Evolutionary conservation across 78 protist genomes (phyloP), one percentile per base, ranked within the genome.

Genomic region (Dictyostelium capitatum): DNA sequence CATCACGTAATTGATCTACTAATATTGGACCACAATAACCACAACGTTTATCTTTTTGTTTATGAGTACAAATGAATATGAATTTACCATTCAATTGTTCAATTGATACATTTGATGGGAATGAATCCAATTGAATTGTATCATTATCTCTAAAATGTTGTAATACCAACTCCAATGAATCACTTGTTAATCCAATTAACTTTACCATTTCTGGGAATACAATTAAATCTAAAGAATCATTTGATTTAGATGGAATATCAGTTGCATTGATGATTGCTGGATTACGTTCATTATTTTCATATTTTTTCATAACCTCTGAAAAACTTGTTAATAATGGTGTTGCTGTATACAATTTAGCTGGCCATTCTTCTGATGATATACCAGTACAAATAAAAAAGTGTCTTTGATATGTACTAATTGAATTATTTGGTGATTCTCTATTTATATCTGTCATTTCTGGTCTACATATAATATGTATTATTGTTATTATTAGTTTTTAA

Each of bases 1-100:
- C 80, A n/a, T 72, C 74, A 48, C 50, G 51, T 67, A 93, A 73
- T 43, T 78, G 82, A 62, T 93, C 87, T 0, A 85, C 82, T 30
- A 93, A 59, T 57, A 80, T 80, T 20, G 96, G 96, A 50, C 96
- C 96, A 83, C 96, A 93, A 57, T 93, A 70, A 14, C 96, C 96
- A 78, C 96, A 93, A 57, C 96, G 47, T 41, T 59, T 74, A 72
- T 93, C 96, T 57, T 87, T 84, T 69, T 47, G 67, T 41, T 83
- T 87, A 14, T 85, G 92, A 17, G 92, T 80, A 6, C 96, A 93
- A 65, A 91, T 74, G 74, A 91, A 91, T 1, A 91, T 70, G 59
- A 73, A 74, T 74, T 77, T 74, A 48, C 83, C 91, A 74, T 43
- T n/a, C 20, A 77, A 25, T 12, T 15, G 51, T 48, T 87, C 92